phyloP scores from a whole-genome alignment of 2,329 filamentous ascomycete genomes.

The Reticulascus tulasneorum region DNA sequence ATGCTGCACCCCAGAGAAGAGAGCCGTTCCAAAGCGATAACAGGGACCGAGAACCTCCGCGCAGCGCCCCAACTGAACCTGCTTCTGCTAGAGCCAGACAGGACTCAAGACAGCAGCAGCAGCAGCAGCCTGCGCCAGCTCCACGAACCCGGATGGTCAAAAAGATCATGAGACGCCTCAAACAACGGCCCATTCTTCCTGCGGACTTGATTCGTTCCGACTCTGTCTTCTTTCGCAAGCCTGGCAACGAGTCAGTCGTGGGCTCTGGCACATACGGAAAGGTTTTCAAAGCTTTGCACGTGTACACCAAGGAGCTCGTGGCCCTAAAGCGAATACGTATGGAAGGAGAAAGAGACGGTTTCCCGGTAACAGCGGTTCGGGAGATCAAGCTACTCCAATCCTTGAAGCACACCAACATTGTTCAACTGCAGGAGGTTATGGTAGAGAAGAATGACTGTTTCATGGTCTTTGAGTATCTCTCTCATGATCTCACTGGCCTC shows the following conservation, averaged over 20 bases:
- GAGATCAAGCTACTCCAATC: constrained; percentile 92
- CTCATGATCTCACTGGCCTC: constrained; percentile 90
- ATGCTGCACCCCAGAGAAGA: constrained; percentile 54
- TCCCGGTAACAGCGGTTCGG: constrained; percentile 84
- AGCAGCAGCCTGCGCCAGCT: constrained; percentile 27
- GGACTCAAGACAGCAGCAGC: constrained; percentile 26
- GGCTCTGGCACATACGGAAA: constrained; percentile 95
- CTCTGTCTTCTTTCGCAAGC: constrained; percentile 91
- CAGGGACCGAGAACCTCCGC: constrained; percentile 43
- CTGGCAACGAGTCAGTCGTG: constrained; percentile 94
- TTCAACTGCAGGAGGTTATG: constrained; percentile 87
- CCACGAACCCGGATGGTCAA: constrained; percentile 60
- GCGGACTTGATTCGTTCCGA: constrained; percentile 73
- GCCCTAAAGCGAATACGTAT: constrained; percentile 89
- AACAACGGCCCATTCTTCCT: constrained; percentile 66
- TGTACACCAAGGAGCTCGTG: constrained; percentile 81
- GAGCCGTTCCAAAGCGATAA: constrained; percentile 22
- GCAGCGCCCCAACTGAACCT: constrained; percentile 49
- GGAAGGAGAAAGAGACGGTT: constrained; percentile 88
- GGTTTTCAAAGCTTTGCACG: constrained; percentile 89
- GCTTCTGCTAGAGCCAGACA: constrained; percentile 41
- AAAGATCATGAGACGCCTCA: constrained; percentile 66
- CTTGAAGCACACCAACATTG: constrained; percentile 75
- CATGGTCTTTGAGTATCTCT: constrained; percentile 99
- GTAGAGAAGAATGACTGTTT: constrained; percentile 98